Base-by-base conservation (phyloP, 495 filamentous ascomycete species). In the Chlorociboria aeruginascens region DNA sequence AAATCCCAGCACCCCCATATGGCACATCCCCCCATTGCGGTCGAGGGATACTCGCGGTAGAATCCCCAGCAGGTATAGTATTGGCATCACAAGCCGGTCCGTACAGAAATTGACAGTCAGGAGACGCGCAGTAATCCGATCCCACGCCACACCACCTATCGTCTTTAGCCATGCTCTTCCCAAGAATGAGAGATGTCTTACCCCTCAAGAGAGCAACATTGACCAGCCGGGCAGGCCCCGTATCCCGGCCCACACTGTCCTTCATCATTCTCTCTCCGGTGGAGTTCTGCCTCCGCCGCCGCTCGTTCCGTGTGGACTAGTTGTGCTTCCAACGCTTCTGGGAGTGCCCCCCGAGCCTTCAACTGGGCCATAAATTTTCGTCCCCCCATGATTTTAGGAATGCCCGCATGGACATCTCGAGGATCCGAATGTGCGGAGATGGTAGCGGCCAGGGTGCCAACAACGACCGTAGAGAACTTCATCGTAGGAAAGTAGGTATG, bases 31-130 rank as follows among this genome's bases (percentile, higher is more conserved):
- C 82, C 12, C 79, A 7, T 13, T 78, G 71, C 33, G 78, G 69
- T 11, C 83, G 76, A 38, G 73, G 53, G 54, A 86, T 70, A 1
- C 62, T 57, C 2, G 71, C 69, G 0, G 83, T 88, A 17, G 78
- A 74, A 4, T 62, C 61, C 8, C 85, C 85, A 6, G 63, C 56
- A 3, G 85, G 85, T 14, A 71, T 70, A 44, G 73, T 65, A 61
- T 83, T 79, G 29, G 76, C 79, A 62, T 89, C 85, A 55, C 84
- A 89, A 14, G 52, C 66, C 28, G 69, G 55, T 11, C 81, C 82
- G 52, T 76, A 89, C 49, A 77, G 69, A 31, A 83, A 66, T 51
- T 80, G 79, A 56, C 84, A 89, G 48, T 81, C 78, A 3, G 85
- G 84, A 30, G 82, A 74, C 13, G 60, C 58, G 59, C 85, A 89